Evolutionary conservation across 768 basidiomycete genomes (phyloP).

Genomic region (Boletus rubroflammeus): DNA sequence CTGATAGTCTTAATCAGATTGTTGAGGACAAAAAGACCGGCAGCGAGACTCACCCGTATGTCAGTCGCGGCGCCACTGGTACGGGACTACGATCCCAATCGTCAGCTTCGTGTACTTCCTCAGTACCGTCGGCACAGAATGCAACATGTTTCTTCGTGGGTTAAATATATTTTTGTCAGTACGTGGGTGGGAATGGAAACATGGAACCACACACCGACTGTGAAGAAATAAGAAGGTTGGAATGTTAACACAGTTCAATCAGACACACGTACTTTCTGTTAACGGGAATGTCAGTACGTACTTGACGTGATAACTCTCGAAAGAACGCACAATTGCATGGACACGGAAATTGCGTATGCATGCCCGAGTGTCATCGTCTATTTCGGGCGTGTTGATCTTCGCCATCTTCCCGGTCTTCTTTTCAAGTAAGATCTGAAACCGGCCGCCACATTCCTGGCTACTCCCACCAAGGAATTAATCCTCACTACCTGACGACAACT

Average conservation of each 20-base stretch:
- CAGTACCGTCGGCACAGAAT: slow-evolving; percentile 51
- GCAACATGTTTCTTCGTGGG: slow-evolving; percentile 51
- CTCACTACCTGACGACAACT: not conserved
- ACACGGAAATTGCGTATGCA: slow-evolving; percentile 28
- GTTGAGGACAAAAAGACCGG: not conserved
- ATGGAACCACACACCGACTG: slow-evolving; percentile 11
- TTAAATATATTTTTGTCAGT: not conserved
- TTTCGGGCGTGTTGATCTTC: not conserved
- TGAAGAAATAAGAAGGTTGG: not conserved
- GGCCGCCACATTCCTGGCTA: slow-evolving; percentile 20
- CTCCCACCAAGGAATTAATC: not conserved
- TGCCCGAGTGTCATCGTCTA: slow-evolving; percentile 17
- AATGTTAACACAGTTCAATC: not conserved
- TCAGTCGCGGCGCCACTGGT: slow-evolving; percentile 57
- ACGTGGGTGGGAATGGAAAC: not conserved
- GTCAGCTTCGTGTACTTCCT: slow-evolving; percentile 64
- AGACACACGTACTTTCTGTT: slow-evolving; percentile 18
- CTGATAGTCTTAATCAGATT: slow-evolving; percentile 30
- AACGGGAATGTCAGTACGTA: not conserved
- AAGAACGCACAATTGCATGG: slow-evolving; percentile 16
- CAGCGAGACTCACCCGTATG: slow-evolving; percentile 58
- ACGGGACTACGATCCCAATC: slow-evolving; percentile 79
- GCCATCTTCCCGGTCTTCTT: slow-evolving; percentile 12
- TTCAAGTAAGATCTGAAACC: slow-evolving; percentile 24
- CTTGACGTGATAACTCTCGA: not conserved